Percentiles rank a stretch among this genome's conserved stretches.
Conservation (phyloP, 495 filamentous ascomycete genomes). For the Penicillium silybi region DNA sequence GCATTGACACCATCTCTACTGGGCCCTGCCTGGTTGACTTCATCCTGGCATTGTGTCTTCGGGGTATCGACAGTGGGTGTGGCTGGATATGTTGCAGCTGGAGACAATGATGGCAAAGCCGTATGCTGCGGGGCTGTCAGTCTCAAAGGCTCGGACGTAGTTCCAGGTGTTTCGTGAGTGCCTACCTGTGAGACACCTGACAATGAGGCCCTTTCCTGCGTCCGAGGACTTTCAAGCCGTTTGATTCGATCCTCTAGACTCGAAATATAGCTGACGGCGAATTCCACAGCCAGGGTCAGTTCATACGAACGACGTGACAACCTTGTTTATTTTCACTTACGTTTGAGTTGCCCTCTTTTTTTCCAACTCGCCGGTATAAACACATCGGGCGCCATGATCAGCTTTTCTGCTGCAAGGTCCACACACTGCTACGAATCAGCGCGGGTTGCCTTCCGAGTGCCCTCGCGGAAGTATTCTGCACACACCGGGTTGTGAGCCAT, state of each 20-base stretch:
- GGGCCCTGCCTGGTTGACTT: background rate
- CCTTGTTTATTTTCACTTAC: constrained; percentile 4
- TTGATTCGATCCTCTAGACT: constrained; percentile 29
- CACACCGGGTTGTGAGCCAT: constrained; percentile 37
- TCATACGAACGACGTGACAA: background rate
- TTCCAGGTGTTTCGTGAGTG: too few species aligned
- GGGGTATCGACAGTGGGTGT: background rate
- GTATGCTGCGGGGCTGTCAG: background rate
- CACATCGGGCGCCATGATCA: constrained; percentile 19
- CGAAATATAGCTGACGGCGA: constrained; percentile 21
- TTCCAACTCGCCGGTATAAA: constrained; percentile 32
- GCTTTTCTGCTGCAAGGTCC: constrained; percentile 30
- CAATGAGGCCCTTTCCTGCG: background rate
- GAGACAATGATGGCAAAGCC: constrained; percentile 1
- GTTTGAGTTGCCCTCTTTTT: constrained; percentile 27
- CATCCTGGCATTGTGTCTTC: background rate
- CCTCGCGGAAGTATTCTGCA: background rate
- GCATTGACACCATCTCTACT: constrained; percentile 30
- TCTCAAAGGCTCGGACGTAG: background rate
- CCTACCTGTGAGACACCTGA: constrained; percentile 1
- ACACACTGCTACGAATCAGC: constrained; percentile 24
- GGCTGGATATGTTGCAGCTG: background rate
- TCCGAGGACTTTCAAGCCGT: constrained; percentile 21
- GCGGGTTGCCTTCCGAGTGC: constrained; percentile 16
- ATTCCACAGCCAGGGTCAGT: background rate